These are phyloP conservation scores for Colletotrichum siamense DNA, from an alignment of 2,329 filamentous ascomycete genomes.

Conservation along the genomic window DNA sequence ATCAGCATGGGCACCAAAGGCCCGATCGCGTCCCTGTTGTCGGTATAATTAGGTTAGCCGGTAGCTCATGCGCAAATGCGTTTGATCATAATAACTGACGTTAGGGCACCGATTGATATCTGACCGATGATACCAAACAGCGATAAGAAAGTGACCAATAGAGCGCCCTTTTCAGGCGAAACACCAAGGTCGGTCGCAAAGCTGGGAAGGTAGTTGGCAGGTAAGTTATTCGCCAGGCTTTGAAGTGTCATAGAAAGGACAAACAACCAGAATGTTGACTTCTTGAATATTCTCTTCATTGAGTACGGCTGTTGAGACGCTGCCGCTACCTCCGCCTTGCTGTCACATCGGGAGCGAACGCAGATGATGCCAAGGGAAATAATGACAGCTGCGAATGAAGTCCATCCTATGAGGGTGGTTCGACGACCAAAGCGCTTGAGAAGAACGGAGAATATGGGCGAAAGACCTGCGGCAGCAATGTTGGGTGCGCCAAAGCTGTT, in stretches of 20 bases:
- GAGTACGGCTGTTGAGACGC: not conserved
- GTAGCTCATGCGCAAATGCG: accelerated
- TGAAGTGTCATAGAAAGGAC: not conserved
- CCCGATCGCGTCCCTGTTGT: not conserved
- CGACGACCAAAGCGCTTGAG: not conserved
- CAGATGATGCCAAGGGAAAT: not conserved
- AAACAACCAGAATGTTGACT: not conserved
- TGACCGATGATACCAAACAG: not conserved
- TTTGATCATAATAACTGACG: not conserved
- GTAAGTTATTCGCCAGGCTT: not conserved
- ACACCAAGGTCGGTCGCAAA: not conserved
- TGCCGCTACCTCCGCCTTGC: not conserved
- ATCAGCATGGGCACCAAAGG: not conserved
- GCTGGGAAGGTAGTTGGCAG: not conserved
- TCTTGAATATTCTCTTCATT: not conserved
- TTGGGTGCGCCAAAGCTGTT: not conserved
- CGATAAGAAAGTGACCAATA: not conserved
- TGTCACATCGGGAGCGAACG: not conserved
- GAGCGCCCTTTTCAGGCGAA: not conserved
- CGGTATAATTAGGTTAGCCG: not conserved
- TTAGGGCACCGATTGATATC: not conserved
- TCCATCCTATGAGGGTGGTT: not conserved
- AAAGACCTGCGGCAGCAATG: not conserved
- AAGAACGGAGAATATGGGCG: not conserved
- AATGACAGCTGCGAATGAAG: not conserved